phyloP scores from a whole-genome alignment of 2,329 filamentous ascomycete species.

The Colletotrichum sp. region DNA sequence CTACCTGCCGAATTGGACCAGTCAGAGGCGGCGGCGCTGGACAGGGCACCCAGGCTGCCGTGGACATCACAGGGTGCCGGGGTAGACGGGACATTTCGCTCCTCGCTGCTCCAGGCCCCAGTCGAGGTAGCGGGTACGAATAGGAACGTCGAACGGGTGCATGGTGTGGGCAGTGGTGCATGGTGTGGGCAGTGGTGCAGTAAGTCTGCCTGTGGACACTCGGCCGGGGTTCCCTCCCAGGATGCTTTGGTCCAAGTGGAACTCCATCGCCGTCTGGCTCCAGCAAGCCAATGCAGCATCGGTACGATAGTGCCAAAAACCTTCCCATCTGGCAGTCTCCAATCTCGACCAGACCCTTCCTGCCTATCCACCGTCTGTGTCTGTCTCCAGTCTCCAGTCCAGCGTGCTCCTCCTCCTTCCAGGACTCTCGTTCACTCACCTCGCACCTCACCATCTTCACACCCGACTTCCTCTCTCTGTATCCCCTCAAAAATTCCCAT shows the following conservation, averaged over 20 bases:
- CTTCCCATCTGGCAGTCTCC: slow-evolving; percentile 23
- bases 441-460: background rate
- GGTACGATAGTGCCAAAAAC: slow-evolving; percentile 16
- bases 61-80: background rate
- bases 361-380: background rate
- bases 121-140: background rate
- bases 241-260: slow-evolving; percentile 8
- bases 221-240: background rate
- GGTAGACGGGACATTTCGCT: background rate
- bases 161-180: background rate
- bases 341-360: slow-evolving; percentile 1
- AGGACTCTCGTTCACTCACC: background rate
- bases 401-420: background rate
- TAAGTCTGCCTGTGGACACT: background rate
- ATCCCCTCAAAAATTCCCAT: slow-evolving; percentile 19
- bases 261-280: slow-evolving; percentile 17
- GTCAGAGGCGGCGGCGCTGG: background rate
- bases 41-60: background rate
- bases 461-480: slow-evolving; percentile 13
- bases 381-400: background rate
- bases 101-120: background rate
- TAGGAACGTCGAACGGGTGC: background rate
- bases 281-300: slow-evolving; percentile 21
- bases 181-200: background rate
- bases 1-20: background rate